Base-by-base conservation (phyloP, 2,329 filamentous ascomycete species). In the Aspergillus sp. region DNA sequence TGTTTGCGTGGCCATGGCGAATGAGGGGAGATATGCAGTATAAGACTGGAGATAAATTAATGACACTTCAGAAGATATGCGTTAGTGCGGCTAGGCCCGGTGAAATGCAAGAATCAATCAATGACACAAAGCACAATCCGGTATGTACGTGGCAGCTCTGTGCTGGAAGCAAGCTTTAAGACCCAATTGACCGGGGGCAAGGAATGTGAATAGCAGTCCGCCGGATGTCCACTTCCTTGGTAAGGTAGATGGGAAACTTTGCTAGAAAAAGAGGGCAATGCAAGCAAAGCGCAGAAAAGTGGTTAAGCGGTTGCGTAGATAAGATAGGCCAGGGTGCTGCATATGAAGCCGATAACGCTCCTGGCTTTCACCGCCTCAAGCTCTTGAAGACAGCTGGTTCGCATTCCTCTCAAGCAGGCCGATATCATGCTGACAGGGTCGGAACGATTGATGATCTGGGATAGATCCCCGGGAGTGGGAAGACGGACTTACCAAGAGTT, bases 1-100 rank as follows among this genome's bases (percentile, higher is more conserved):
- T 67, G 84, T 63, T 69, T 77, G 74, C 61, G 74, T 71, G 56
- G 77, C 71, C 77, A 79, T 79, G 63, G 60, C 70, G 66, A 31
- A 54, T 42, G 24, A 32, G 36, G 26, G 14, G 49, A 54, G 49
- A 58, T 66, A 22, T 49, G 20, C 39, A 58, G 36, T 20, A 24
- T 5, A 52, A 54, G 20, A 54, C 56, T n/a, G 18, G 49, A 53
- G 32, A 26, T 55, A 16, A 29, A 24, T 47, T 47, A 24, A 14
- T 47, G 22, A 47, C 45, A 22, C 45, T 47, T 60, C 36, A 50
- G 31, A 57, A 55, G 22, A 55, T 29, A 29, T 29, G 16, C n/a
- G 31, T 58, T 52, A 55, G 52, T 47, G 29, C 32, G 22, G 31
- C 10, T 26, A 29, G 32, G 49, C 46, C n/a, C 16, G 14, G 12